phyloP scores from a whole-genome alignment of 441 rosid genomes.

The Flueggea neowawraea region DNA sequence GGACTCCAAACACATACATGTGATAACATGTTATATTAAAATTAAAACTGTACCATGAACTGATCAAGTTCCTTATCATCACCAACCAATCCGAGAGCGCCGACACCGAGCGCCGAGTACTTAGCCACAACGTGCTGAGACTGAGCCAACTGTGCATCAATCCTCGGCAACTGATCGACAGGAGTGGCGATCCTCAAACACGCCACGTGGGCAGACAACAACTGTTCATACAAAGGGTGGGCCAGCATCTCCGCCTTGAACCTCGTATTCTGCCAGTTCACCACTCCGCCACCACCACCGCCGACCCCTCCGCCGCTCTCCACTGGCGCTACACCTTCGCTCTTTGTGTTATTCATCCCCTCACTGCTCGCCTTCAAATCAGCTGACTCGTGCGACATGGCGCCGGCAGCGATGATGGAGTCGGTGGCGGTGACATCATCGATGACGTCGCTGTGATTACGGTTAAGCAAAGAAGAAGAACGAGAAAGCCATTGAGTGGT shows the following conservation, averaged over 20 bases:
- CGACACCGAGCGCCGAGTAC: slow-evolving; percentile 71
- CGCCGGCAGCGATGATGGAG: slow-evolving; percentile 42
- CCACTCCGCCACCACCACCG: slow-evolving; percentile 57
- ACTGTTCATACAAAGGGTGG: slow-evolving; percentile 92
- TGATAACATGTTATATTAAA: not conserved
- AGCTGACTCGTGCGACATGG: slow-evolving; percentile 26
- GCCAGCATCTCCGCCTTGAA: slow-evolving; percentile 79
- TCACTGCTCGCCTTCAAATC: slow-evolving; percentile 44
- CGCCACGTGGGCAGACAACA: slow-evolving; percentile 90
- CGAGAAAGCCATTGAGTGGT: slow-evolving; percentile 65
- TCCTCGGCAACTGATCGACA: slow-evolving; percentile 95
- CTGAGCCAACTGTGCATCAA: slow-evolving; percentile 96
- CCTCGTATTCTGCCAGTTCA: slow-evolving; percentile 91
- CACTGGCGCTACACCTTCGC: slow-evolving; percentile 21
- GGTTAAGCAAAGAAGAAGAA: slow-evolving; percentile 39
- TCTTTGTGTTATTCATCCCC: slow-evolving; percentile 38
- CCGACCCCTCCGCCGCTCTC: slow-evolving; percentile 40
- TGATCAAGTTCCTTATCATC: slow-evolving; percentile 98
- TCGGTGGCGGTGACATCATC: slow-evolving; percentile 45
- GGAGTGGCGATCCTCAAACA: slow-evolving; percentile 97
- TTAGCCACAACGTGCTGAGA: slow-evolving; percentile 90
- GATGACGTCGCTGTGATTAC: slow-evolving; percentile 53
- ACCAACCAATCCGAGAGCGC: slow-evolving; percentile 51
- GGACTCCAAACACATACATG: not conserved
- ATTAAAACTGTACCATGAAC: slow-evolving; percentile 66